These are phyloP conservation scores for Hyphopichia pseudoburtonii DNA, from an alignment of 1,139 yeast genomes.

Conservation along the genomic window DNA sequence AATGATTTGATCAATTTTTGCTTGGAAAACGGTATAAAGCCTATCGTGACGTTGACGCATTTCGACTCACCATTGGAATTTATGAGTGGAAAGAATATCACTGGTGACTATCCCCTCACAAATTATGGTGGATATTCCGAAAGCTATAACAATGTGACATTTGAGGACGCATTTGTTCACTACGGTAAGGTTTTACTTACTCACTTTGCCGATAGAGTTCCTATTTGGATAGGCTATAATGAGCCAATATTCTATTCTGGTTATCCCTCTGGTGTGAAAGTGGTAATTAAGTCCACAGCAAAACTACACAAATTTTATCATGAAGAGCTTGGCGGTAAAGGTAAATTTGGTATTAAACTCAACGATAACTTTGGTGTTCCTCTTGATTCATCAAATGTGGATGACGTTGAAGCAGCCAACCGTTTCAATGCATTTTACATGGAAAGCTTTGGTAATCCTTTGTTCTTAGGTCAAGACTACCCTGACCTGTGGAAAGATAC, in stretches of 20 bases:
- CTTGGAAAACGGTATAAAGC: constrained; percentile 25
- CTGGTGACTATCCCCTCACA: constrained; percentile 8
- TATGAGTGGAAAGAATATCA: constrained; percentile 7
- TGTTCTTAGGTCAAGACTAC: constrained; percentile 30
- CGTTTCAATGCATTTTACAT: constrained; percentile 25
- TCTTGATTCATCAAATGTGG: constrained; percentile 14
- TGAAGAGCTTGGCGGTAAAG: constrained; percentile 24
- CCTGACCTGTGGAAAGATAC: constrained; percentile 24
- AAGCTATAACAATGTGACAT: constrained; percentile 23
- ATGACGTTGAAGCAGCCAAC: constrained; percentile 23
- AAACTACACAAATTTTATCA: constrained; percentile 26
- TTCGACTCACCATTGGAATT: constrained; percentile 32
- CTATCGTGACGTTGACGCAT: constrained; percentile 34
- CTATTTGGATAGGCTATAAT: constrained; percentile 31
- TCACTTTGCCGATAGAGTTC: constrained; percentile 32
- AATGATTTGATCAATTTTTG: constrained; percentile 31
- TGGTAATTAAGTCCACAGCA: constrained; percentile 29
- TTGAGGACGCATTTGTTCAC: constrained; percentile 29
- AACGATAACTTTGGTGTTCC: constrained; percentile 20
- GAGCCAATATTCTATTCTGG: constrained; percentile 27
- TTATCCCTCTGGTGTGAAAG: constrained; percentile 21
- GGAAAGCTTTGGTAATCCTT: constrained; percentile 29
- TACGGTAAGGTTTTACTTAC: constrained; percentile 31
- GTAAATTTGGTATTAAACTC: constrained; percentile 23
- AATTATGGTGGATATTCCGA: constrained; percentile 22